Percentiles rank a stretch among this genome's conserved stretches.
Evolutionary conservation across 2,329 filamentous ascomycete genomes (phyloP).

Genomic region (Aspergillus texensis): DNA sequence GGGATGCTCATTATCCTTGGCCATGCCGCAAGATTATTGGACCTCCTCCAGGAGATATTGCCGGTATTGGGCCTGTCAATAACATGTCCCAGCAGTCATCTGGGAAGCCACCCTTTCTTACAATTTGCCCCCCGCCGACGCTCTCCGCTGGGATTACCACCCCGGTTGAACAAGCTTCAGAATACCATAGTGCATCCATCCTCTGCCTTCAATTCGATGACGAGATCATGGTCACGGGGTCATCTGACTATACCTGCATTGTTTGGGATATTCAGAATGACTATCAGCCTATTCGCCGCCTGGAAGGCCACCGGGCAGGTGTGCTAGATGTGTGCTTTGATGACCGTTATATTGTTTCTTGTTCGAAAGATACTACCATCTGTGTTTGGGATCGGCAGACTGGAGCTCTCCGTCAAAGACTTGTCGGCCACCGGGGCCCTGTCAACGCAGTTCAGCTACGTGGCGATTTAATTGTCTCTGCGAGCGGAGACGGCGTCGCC

Average conservation of each 20-base stretch:
- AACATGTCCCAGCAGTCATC: slow-evolving; percentile 46
- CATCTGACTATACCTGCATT: slow-evolving; percentile 88
- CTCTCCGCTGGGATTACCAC: slow-evolving; percentile 56
- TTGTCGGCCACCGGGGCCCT: slow-evolving; percentile 84
- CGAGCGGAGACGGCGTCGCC: slow-evolving; percentile 88
- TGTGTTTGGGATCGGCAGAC: slow-evolving; percentile 91
- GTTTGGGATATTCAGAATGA: slow-evolving; percentile 81
- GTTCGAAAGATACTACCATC: slow-evolving; percentile 92
- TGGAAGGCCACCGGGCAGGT: slow-evolving; percentile 78
- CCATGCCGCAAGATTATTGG: slow-evolving; percentile 86
- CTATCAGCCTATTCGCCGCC: slow-evolving; percentile 77
- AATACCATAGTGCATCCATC: slow-evolving; percentile 87
- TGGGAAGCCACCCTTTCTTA: slow-evolving; percentile 48
- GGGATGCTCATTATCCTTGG: slow-evolving; percentile 84
- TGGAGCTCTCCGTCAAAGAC: slow-evolving; percentile 72
- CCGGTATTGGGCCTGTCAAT: slow-evolving; percentile 47
- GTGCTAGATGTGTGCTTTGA: slow-evolving; percentile 95
- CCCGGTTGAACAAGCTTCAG: slow-evolving; percentile 39
- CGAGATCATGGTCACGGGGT: slow-evolving; percentile 89
- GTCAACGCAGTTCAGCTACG: slow-evolving; percentile 97
- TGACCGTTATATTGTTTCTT: slow-evolving; percentile 88
- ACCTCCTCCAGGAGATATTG: slow-evolving; percentile 60
- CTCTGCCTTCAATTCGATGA: slow-evolving; percentile 94
- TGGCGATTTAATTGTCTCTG: slow-evolving; percentile 88
- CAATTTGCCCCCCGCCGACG: slow-evolving; percentile 55